Conservation (phyloP, 2,329 filamentous ascomycete species). For the Orbilia javanica region DNA sequence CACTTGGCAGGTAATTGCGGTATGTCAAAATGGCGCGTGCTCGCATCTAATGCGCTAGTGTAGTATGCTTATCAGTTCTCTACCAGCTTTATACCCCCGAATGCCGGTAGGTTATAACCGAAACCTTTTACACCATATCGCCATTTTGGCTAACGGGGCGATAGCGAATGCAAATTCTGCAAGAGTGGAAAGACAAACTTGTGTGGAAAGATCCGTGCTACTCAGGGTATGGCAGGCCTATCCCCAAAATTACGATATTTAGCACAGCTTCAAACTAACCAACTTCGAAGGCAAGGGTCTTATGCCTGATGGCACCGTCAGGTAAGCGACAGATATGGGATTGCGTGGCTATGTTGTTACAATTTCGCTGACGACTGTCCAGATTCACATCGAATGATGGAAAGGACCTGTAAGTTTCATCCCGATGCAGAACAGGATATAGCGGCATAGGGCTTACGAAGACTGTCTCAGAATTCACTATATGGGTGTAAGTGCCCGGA, state of each 20-base stretch:
- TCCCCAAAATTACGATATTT: not conserved
- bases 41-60: not conserved
- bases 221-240: conserved; percentile 41
- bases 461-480: conserved; percentile 84
- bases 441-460: conserved; percentile 65
- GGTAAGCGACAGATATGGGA: conserved; percentile 64
- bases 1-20: conserved; percentile 47
- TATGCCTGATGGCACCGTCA: conserved; percentile 96
- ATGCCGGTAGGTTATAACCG: conserved; percentile 10
- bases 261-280: not conserved
- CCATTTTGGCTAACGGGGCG: conserved; percentile 65
- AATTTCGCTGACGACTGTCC: not conserved
- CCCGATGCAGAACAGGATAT: not conserved
- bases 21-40: conserved; percentile 10
- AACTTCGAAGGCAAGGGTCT: conserved; percentile 71
- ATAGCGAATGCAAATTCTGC: conserved; percentile 99
- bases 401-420: conserved; percentile 42
- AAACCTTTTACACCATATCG: not conserved
- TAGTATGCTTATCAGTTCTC: not conserved
- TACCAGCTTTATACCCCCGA: conserved; percentile 51
- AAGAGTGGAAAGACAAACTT: conserved; percentile 99
- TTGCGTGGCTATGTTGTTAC: not conserved
- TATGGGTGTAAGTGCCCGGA: conserved; percentile 75
- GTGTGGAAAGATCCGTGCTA: conserved; percentile 83
- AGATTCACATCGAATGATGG: conserved; percentile 33